Percentiles rank a stretch among this genome's conserved stretches.
These are phyloP conservation scores for Tolypocladium cylindrosporum DNA, from an alignment of 2,329 filamentous ascomycete species.

Conservation along the genomic window DNA sequence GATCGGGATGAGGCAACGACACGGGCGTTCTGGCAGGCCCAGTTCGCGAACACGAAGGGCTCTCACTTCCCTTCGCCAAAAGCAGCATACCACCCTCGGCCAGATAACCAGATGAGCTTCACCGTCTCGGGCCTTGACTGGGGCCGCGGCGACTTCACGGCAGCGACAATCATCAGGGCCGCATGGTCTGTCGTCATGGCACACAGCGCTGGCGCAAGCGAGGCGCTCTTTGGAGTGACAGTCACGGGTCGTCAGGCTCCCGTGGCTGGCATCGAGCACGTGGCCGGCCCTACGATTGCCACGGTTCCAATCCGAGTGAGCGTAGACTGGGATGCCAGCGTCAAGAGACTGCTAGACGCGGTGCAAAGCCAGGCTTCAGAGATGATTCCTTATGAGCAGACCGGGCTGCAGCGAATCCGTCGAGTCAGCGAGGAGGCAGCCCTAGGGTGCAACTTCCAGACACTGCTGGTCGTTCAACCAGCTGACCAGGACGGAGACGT, in stretches of 20 bases:
- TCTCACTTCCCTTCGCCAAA: constrained; percentile 5
- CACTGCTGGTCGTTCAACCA: constrained; percentile 9
- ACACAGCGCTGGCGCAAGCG: constrained; percentile 21
- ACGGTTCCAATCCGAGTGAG: constrained; percentile 12
- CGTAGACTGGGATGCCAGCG: constrained; percentile 2
- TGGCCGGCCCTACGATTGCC: constrained; percentile 18
- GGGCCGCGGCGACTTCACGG: constrained; percentile 6
- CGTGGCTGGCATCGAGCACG: constrained; percentile 13
- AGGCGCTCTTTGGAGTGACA: constrained; percentile 18
- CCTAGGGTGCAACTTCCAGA: constrained; percentile 7
- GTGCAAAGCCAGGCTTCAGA: constrained; percentile 15
- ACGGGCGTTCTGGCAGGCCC: constrained; percentile 29
- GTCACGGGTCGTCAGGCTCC: constrained; percentile 16
- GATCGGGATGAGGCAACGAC: constrained; percentile 13
- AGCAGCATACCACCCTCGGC: constrained; percentile 1
- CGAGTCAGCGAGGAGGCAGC: constrained; percentile 2
- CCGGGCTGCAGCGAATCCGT: constrained; percentile 19
- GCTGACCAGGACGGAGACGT: not conserved
- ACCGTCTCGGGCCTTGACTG: constrained; percentile 3
- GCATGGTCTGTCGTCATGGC: constrained; percentile 23
- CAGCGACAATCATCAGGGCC: constrained; percentile 13
- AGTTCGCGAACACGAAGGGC: constrained; percentile 18
- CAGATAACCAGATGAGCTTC: constrained; percentile 1
- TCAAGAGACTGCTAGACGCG: not conserved
- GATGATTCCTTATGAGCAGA: constrained; percentile 17